phyloP scores from a whole-genome alignment of 805 yeast genomes.

The Candida nanaspora region DNA sequence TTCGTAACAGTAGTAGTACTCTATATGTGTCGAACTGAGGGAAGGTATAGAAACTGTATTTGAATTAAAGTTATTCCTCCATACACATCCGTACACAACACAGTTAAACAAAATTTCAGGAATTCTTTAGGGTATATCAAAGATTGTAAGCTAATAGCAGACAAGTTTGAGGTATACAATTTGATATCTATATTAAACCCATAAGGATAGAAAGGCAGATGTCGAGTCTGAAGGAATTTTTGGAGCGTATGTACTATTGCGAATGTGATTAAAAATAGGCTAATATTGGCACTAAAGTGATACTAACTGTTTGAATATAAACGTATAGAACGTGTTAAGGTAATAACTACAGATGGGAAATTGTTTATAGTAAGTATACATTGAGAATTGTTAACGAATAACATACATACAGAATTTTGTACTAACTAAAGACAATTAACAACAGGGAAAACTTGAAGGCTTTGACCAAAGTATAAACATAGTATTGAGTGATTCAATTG shows the following conservation, averaged over 20 bases:
- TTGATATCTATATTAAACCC: no score
- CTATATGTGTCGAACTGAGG: no score
- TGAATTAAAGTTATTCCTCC: no score
- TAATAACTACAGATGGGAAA: constrained; percentile 52
- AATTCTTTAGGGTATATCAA: no score
- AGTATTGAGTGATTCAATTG: constrained; percentile 43
- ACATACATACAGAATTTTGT: not conserved
- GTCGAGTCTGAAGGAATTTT: constrained; percentile 1
- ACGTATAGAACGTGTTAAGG: constrained; percentile 39
- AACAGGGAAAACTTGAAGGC: constrained; percentile 43
- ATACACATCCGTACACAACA: no score
- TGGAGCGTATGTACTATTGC: not conserved
- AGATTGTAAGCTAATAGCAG: no score
- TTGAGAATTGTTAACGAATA: not conserved
- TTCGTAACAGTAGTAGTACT: no score
- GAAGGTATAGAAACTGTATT: no score
- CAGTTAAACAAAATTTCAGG: no score
- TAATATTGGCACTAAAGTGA: not conserved
- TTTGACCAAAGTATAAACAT: constrained; percentile 61
- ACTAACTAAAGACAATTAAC: constrained; percentile 3
- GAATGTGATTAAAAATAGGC: not conserved
- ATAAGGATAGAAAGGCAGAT: not conserved
- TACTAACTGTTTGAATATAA: constrained; percentile 4
- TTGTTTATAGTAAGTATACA: constrained; percentile 26
- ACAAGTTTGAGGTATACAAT: no score